Evolutionary conservation across 1,284 basidiomycete genomes (phyloP).

Genomic region (Rhizoctonia solani): DNA sequence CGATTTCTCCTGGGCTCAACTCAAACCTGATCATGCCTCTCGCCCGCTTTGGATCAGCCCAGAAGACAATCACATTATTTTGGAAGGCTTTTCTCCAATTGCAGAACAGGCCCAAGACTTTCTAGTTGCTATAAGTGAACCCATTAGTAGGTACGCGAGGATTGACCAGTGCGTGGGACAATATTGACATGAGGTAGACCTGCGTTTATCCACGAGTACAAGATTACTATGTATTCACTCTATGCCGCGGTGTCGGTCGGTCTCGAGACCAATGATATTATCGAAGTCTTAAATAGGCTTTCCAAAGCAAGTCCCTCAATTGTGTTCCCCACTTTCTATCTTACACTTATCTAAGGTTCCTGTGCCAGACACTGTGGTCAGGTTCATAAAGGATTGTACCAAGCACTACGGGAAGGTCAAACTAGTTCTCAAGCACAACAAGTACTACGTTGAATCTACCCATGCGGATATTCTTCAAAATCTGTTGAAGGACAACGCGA

Average conservation of each 20-base stretch:
- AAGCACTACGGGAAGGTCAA: conserved; percentile 96
- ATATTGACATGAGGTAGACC: conserved; percentile 61
- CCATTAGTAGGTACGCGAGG: conserved; percentile 87
- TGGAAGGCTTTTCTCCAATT: conserved; percentile 95
- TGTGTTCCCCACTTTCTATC: background rate
- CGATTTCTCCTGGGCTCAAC: conserved; percentile 81
- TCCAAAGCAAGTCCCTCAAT: conserved; percentile 67
- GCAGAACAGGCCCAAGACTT: conserved; percentile 99
- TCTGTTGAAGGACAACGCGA: conserved; percentile 81
- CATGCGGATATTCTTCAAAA: conserved; percentile 89
- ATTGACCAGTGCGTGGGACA: background rate
- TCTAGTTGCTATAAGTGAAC: conserved; percentile 96
- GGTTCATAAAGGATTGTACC: conserved; percentile 88
- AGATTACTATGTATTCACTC: conserved; percentile 95
- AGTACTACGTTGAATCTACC: conserved; percentile 91
- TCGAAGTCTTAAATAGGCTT: conserved; percentile 88
- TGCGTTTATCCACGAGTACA: conserved; percentile 98
- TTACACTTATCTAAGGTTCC: conserved; percentile 63
- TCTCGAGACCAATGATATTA: conserved; percentile 96
- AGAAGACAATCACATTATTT: conserved; percentile 90
- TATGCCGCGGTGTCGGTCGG: conserved; percentile 99
- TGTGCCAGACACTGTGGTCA: conserved; percentile 79
- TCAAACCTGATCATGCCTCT: conserved; percentile 88
- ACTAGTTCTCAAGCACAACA: conserved; percentile 94
- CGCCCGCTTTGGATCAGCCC: conserved; percentile 95